These are phyloP conservation scores for Rhododendron mucronatum DNA, from an alignment of 148 eudicot species.

Conservation along the genomic window DNA sequence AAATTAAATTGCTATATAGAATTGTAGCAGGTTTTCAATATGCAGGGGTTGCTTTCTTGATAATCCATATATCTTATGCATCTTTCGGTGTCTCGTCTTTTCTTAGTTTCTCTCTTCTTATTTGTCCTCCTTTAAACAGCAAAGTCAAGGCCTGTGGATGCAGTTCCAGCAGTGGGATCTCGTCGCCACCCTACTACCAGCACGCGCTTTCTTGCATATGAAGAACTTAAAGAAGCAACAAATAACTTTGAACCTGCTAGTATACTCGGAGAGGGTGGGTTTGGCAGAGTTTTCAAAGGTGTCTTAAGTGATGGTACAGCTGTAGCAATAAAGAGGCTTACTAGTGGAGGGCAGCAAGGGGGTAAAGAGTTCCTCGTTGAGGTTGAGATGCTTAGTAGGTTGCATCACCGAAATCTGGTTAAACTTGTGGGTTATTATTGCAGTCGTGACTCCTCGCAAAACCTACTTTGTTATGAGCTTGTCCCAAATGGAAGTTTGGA, in stretches of 20 bases:
- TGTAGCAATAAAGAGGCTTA: constrained; percentile 94
- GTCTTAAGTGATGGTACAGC: constrained; percentile 79
- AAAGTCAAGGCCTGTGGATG: constrained; percentile 48
- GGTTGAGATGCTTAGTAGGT: constrained; percentile 96
- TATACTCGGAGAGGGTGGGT: constrained; percentile 95
- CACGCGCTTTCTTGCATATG: constrained; percentile 76
- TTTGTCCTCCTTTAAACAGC: constrained; percentile 23
- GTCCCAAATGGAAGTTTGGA: constrained; percentile 95
- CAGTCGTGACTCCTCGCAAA: constrained; percentile 77
- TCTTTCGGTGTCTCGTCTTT: background rate
- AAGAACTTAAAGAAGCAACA: constrained; percentile 88
- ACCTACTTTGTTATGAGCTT: constrained; percentile 93
- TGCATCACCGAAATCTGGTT: constrained; percentile 96
- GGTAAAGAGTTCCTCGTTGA: constrained; percentile 89
- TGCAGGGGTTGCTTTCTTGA: background rate
- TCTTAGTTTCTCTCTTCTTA: background rate
- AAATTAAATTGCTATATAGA: background rate
- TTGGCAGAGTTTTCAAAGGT: constrained; percentile 91
- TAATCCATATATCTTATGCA: background rate
- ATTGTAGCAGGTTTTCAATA: background rate
- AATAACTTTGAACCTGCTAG: constrained; percentile 76
- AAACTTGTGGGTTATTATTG: constrained; percentile 91
- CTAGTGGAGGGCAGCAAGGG: constrained; percentile 87
- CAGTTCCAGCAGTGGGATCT: constrained; percentile 61
- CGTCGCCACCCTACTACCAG: constrained; percentile 74